phyloP scores from a whole-genome alignment of 257 asterid genomes.

The Salvia miltiorrhiza region DNA sequence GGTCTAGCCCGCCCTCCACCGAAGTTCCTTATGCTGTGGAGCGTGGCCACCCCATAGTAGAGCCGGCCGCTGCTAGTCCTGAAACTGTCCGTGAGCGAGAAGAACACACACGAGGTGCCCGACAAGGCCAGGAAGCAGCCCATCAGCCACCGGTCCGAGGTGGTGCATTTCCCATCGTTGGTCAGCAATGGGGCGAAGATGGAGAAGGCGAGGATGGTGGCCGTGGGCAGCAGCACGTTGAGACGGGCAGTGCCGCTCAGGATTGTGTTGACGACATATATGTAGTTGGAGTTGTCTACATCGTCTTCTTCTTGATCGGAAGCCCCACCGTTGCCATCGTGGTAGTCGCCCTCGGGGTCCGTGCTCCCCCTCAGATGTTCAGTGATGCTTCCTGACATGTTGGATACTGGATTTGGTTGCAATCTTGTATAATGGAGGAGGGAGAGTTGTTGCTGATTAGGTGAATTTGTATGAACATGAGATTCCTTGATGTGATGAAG shows the following conservation, averaged over 20 bases:
- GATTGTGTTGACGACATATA: conserved; percentile 44
- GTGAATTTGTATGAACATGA: neutral
- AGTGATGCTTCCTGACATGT: conserved; percentile 7
- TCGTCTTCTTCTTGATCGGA: conserved; percentile 28
- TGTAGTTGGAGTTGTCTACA: conserved; percentile 37
- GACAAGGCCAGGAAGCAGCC: conserved; percentile 37
- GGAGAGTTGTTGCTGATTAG: neutral
- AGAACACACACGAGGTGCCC: conserved; percentile 44
- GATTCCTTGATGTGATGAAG: conserved; percentile 34
- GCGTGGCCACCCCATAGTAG: conserved; percentile 58
- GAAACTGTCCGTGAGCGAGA: conserved; percentile 56
- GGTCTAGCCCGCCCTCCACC: conserved; percentile 48
- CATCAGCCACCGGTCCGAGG: conserved; percentile 37
- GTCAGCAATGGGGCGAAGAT: conserved; percentile 48
- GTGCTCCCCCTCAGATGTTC: conserved; percentile 22
- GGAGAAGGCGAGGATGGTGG: conserved; percentile 60
- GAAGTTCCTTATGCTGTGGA: conserved; percentile 45
- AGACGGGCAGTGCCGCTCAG: conserved; percentile 56
- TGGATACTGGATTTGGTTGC: neutral
- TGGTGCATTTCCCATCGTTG: conserved; percentile 52
- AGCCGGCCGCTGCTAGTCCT: conserved; percentile 42
- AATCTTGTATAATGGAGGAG: neutral
- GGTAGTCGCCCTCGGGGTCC: conserved; percentile 23
- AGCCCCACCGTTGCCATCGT: conserved; percentile 9
- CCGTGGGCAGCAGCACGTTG: conserved; percentile 54